Conservation (phyloP, 176 grass and related monocot genomes). For the Hordeum marinum region DNA sequence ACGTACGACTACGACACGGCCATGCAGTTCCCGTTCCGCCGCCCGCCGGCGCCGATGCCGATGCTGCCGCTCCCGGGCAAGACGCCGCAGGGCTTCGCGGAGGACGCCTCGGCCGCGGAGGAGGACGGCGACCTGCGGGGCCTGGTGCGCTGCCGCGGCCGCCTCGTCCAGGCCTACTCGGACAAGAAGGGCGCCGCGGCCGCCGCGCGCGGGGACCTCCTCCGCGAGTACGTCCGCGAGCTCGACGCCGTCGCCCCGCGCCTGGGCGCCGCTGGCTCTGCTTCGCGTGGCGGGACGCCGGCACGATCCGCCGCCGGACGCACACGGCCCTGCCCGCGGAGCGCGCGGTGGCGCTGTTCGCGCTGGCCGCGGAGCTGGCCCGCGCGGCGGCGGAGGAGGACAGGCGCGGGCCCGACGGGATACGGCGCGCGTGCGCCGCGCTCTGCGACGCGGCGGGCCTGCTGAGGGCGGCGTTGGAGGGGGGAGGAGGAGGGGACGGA, state of each 20-base stretch:
- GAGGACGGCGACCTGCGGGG: conserved; percentile 31
- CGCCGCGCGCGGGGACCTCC: neutral
- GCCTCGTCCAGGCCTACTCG: conserved; percentile 1
- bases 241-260: conserved; percentile 30
- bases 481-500: neutral
- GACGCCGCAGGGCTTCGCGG: conserved; percentile 15
- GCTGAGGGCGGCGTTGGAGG: conserved; percentile 24
- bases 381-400: conserved; percentile 42
- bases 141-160: neutral
- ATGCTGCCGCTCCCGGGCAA: conserved; percentile 65
- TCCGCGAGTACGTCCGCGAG: conserved; percentile 39
- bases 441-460: conserved; percentile 48
- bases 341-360: conserved; percentile 44
- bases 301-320: neutral
- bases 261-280: conserved; percentile 13
- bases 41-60: conserved; percentile 14
- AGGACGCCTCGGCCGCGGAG: neutral
- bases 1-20: neutral
- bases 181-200: neutral
- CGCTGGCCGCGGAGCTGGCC: conserved; percentile 35
- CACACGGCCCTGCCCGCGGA: conserved; percentile 28
- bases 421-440: conserved; percentile 39
- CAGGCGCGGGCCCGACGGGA: conserved; percentile 26
- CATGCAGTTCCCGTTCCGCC: conserved; percentile 18
- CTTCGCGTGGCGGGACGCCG: conserved; percentile 52